These are phyloP conservation scores for Hansenula lynferdii DNA, from an alignment of 1,139 yeast species.

Conservation along the genomic window DNA sequence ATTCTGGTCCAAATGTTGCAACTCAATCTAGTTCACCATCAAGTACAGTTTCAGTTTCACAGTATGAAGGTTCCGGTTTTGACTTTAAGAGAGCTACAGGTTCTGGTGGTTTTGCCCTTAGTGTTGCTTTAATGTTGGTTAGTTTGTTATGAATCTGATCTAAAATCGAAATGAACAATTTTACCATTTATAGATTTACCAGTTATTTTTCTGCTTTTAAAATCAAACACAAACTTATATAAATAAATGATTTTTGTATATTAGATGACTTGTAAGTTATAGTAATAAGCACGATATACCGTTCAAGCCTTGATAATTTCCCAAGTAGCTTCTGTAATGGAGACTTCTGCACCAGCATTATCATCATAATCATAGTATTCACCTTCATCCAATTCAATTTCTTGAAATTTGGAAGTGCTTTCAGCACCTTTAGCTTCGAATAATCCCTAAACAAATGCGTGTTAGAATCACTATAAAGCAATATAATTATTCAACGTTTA, in stretches of 20 bases:
- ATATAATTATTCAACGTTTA: neutral
- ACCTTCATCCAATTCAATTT: constrained; percentile 68
- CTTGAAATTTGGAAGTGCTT: constrained; percentile 47
- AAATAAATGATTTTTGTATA: neutral
- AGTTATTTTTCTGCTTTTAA: neutral
- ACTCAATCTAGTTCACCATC: neutral
- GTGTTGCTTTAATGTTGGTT: neutral
- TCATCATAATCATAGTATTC: constrained; percentile 98
- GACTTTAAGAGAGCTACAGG: constrained; percentile 5
- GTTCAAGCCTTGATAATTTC: constrained; percentile 26
- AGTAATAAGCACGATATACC: neutral
- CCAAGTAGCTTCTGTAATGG: constrained; percentile 72
- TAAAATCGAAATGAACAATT: no score
- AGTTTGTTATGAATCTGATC: neutral
- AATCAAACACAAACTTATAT: neutral
- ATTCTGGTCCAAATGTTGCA: constrained; percentile 6
- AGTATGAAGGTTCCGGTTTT: constrained; percentile 8
- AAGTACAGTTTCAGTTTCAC: constrained; percentile 1
- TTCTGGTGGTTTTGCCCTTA: neutral
- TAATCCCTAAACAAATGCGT: constrained; percentile 34
- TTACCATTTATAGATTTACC: no score
- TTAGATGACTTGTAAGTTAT: neutral
- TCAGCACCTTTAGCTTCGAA: constrained; percentile 59
- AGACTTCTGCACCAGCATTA: constrained; percentile 72
- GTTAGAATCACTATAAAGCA: neutral